Evolutionary conservation across 208 protist species (phyloP).

Genomic region (Naegleria gruberi): DNA sequence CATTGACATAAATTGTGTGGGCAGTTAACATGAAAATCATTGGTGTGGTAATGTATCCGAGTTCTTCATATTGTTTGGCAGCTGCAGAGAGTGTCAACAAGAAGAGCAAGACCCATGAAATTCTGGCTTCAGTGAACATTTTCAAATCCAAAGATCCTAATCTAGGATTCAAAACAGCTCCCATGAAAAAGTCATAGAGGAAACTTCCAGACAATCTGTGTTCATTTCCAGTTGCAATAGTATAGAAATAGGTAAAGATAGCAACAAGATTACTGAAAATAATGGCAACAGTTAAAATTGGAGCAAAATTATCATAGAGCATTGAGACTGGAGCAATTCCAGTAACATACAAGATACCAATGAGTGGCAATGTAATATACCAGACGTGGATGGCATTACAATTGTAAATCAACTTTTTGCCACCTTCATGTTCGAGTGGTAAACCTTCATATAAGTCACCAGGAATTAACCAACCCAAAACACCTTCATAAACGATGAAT

Average conservation of each 20-base stretch:
- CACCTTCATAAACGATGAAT: not conserved
- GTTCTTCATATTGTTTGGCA: conserved; percentile 64
- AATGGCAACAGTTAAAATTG: conserved; percentile 53
- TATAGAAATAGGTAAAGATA: conserved; percentile 48
- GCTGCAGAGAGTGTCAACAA: conserved; percentile 72
- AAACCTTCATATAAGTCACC: not conserved
- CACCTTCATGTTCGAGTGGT: not conserved
- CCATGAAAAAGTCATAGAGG: conserved; percentile 91
- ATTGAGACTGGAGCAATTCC: not conserved
- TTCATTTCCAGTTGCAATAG: conserved; percentile 37
- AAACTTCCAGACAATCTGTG: conserved; percentile 74
- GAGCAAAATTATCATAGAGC: not conserved
- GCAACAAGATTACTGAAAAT: conserved; percentile 65
- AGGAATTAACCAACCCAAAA: not conserved
- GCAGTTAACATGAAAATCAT: conserved; percentile 83
- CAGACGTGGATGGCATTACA: not conserved
- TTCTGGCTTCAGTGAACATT: conserved; percentile 77
- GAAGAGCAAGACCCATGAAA: conserved; percentile 85
- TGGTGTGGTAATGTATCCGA: conserved; percentile 62
- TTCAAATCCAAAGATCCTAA: conserved; percentile 83
- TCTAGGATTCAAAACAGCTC: conserved; percentile 65
- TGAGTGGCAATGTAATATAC: not conserved
- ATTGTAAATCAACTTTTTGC: not conserved
- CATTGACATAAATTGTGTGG: conserved; percentile 83
- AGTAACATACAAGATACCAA: not conserved